phyloP scores from a whole-genome alignment of 2,329 filamentous ascomycete genomes.

The Catunica adiposa region DNA sequence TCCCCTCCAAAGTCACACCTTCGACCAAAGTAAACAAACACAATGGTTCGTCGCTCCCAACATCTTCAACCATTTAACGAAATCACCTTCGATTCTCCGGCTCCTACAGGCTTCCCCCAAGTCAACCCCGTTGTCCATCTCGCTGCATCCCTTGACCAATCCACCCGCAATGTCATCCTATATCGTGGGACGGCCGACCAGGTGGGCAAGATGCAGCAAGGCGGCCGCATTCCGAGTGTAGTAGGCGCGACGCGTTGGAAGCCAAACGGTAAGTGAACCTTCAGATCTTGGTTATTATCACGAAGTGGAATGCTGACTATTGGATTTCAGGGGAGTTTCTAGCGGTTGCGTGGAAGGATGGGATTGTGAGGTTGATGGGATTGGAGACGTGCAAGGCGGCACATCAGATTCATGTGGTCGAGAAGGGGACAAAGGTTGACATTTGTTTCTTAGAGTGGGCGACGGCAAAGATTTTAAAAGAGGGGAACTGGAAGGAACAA shows the following conservation, averaged over 20 bases:
- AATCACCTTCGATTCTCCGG: constrained; percentile 38
- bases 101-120: constrained; percentile 42
- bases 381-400: constrained; percentile 68
- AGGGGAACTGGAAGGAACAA: background rate
- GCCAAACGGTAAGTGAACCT: constrained; percentile 39
- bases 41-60: background rate
- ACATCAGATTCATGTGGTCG: constrained; percentile 46
- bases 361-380: constrained; percentile 58
- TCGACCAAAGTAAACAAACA: background rate
- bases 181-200: constrained; percentile 63
- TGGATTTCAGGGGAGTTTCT: constrained; percentile 44
- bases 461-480: constrained; percentile 7
- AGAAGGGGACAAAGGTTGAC: constrained; percentile 15
- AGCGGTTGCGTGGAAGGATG: constrained; percentile 72
- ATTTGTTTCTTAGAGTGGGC: constrained; percentile 11
- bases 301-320: background rate
- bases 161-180: constrained; percentile 52
- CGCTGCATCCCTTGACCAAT: constrained; percentile 51
- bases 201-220: constrained; percentile 36
- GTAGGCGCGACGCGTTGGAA: constrained; percentile 42
- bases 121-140: constrained; percentile 80
- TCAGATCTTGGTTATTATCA: background rate
- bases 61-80: constrained; percentile 32
- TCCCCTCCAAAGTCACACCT: too few species aligned
- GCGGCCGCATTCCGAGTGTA: constrained; percentile 26